phyloP scores from a whole-genome alignment of 164 flowering plant species.

The Cinnamomum chago region DNA sequence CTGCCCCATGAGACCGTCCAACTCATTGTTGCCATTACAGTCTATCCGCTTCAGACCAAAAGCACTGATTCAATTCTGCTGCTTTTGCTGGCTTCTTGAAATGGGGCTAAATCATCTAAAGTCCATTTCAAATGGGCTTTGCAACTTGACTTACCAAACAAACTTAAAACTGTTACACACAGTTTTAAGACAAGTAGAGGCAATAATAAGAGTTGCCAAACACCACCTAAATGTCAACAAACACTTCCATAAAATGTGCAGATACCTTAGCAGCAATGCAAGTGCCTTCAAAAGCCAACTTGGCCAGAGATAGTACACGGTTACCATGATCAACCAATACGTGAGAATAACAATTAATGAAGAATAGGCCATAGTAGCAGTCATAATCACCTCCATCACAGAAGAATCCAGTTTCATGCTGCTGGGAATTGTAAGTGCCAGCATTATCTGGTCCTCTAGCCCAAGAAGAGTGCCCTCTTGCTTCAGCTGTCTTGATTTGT shows the following conservation, averaged over 20 bases:
- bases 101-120: too few species aligned
- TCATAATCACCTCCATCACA: slow-evolving; percentile 96
- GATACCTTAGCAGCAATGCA: slow-evolving; percentile 72
- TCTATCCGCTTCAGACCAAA: too few species aligned
- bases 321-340: slow-evolving; percentile 77
- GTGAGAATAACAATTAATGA: slow-evolving; percentile 82
- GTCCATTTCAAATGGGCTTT: too few species aligned
- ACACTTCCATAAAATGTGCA: background rate
- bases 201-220: too few species aligned
- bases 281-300: slow-evolving; percentile 78
- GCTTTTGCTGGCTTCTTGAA: too few species aligned
- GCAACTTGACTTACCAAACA: too few species aligned
- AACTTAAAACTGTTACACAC: too few species aligned
- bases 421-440: slow-evolving; percentile 79
- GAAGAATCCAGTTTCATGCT: slow-evolving; percentile 83
- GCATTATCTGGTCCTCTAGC: slow-evolving; percentile 87
- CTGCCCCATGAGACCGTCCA: too few species aligned
- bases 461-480: slow-evolving; percentile 83
- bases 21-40: too few species aligned
- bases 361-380: slow-evolving; percentile 86
- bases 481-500: slow-evolving; percentile 77
- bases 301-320: slow-evolving; percentile 75
- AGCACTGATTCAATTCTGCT: too few species aligned
- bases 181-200: too few species aligned
- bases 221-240: background rate